Evolutionary conservation across 441 rosid genomes (phyloP), one percentile per base, ranked within the genome.

Genomic region (Omphalea diandra): DNA sequence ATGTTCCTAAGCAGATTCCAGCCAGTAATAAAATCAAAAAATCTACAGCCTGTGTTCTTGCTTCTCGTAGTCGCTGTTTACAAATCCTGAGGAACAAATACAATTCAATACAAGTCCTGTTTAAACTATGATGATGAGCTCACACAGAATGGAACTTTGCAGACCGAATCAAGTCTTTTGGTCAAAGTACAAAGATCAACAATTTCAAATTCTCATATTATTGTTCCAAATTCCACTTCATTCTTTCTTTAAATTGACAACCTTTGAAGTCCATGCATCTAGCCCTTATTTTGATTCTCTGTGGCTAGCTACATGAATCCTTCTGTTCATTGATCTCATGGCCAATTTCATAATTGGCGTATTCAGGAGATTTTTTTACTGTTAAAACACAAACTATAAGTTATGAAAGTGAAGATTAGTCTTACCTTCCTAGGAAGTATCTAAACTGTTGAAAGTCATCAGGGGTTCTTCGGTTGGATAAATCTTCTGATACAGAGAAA

Each of bases 1-100:
- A 87, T 3, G 98, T 93, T 73, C 98, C 99, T 81, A 93, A 86
- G 88, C 98, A 95, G 77, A 91, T 86, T 70, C 99, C 99, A 46
- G 97, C 97, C 35, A 93, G 90, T 73, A 91, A 81, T 68, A 95
- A 80, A 60, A 95, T 95, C 33, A 90, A 84, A 82, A 78, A 95
- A 80, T 95, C 99, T 64, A 95, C 92, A 50, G 88, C 97, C 73
- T 89, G 85, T 65, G 90, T 77, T 71, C 87, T 85, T 36, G 96
- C 88, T 75, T 95, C 99, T 72, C 99, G 84, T 56, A 95, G 84
- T 71, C 97, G 72, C 79, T 95, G 99, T 87, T 95, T 93, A 65
- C 87, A 83, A 52, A 87, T 80, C 88, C 99, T 95, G 90, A 54
- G 27, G 33, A 3, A 26, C 7, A 68, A 77, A 40, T 49, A 70